These are phyloP conservation scores for Spathaspora gorwiae DNA, from an alignment of 805 yeast genomes.

Conservation along the genomic window DNA sequence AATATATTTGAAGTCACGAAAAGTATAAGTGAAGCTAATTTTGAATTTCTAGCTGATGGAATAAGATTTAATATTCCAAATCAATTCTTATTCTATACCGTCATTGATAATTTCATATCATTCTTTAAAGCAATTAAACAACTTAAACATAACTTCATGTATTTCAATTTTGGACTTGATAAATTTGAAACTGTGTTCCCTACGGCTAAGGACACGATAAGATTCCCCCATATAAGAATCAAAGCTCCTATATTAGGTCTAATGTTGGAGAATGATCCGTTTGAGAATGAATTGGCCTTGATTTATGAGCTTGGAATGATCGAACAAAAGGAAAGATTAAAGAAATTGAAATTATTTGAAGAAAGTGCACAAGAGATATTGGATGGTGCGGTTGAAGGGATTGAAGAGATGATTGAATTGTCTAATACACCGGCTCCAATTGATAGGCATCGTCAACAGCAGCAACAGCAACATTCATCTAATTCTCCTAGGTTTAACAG, in stretches of 20 bases:
- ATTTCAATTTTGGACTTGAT: slow-evolving; percentile 15
- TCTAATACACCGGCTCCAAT: slow-evolving; percentile 4
- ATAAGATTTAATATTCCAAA: slow-evolving; percentile 63
- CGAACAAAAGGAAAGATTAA: slow-evolving; percentile 62
- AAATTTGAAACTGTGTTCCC: slow-evolving; percentile 34
- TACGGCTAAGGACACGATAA: slow-evolving; percentile 30
- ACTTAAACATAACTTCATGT: slow-evolving; percentile 45
- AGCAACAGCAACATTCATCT: not conserved
- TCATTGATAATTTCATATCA: slow-evolving; percentile 76
- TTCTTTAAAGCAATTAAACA: slow-evolving; percentile 64
- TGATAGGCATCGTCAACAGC: not conserved
- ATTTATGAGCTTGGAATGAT: slow-evolving; percentile 59
- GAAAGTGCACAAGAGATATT: slow-evolving; percentile 17
- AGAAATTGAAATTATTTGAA: slow-evolving; percentile 40
- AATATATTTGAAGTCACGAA: slow-evolving; percentile 10
- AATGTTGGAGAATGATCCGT: slow-evolving; percentile 83
- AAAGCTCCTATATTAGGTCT: slow-evolving; percentile 54
- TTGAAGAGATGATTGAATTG: slow-evolving; percentile 7
- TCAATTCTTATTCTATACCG: slow-evolving; percentile 66
- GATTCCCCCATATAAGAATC: slow-evolving; percentile 55
- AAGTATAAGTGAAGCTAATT: slow-evolving; percentile 9
- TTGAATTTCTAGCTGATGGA: slow-evolving; percentile 25
- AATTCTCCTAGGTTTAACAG: slow-evolving; percentile 2
- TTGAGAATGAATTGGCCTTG: slow-evolving; percentile 67
- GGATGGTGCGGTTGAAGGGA: slow-evolving; percentile 12